These are phyloP conservation scores for Moniliella sp. DNA, from an alignment of 1,284 basidiomycete genomes.

Conservation along the genomic window DNA sequence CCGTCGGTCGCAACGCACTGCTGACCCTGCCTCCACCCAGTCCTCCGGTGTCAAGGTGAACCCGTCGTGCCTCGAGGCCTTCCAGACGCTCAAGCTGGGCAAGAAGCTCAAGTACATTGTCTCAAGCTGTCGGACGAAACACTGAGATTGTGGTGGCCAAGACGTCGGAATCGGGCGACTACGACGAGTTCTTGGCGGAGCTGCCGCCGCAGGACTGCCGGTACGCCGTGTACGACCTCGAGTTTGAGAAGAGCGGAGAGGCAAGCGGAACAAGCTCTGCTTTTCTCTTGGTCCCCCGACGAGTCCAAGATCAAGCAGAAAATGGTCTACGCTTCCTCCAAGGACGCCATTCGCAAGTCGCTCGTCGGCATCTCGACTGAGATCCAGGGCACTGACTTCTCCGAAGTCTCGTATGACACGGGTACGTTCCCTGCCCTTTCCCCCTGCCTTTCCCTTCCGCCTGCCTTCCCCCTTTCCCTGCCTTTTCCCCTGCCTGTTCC, in stretches of 20 bases:
- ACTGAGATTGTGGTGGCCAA: slow-evolving; percentile 40
- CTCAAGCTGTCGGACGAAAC: slow-evolving; percentile 48
- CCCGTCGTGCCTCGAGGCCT: slow-evolving; percentile 45
- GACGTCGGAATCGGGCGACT: slow-evolving; percentile 37
- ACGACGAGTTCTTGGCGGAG: slow-evolving; percentile 55
- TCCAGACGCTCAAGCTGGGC: slow-evolving; percentile 56
- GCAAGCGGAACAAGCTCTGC: slow-evolving; percentile 69
- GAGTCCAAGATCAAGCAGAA: slow-evolving; percentile 66
- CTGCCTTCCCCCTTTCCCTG: no score
- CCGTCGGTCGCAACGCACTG: no score
- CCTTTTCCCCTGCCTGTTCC: no score
- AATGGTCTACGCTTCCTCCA: slow-evolving; percentile 86
- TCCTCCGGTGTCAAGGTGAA: slow-evolving; percentile 55
- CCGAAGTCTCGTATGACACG: slow-evolving; percentile 54
- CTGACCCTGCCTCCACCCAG: slow-evolving; percentile 37
- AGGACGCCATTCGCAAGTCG: slow-evolving; percentile 54
- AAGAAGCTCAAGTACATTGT: slow-evolving; percentile 73
- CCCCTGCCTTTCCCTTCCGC: no score
- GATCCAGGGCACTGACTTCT: slow-evolving; percentile 65
- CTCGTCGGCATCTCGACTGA: slow-evolving; percentile 53
- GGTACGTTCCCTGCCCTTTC: no score
- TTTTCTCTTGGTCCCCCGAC: slow-evolving; percentile 78
- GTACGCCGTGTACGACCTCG: slow-evolving; percentile 82
- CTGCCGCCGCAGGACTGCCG: slow-evolving; percentile 57
- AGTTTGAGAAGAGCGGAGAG: slow-evolving; percentile 58